phyloP scores from a whole-genome alignment of 768 basidiomycete genomes.

The Boletellus ananas region DNA sequence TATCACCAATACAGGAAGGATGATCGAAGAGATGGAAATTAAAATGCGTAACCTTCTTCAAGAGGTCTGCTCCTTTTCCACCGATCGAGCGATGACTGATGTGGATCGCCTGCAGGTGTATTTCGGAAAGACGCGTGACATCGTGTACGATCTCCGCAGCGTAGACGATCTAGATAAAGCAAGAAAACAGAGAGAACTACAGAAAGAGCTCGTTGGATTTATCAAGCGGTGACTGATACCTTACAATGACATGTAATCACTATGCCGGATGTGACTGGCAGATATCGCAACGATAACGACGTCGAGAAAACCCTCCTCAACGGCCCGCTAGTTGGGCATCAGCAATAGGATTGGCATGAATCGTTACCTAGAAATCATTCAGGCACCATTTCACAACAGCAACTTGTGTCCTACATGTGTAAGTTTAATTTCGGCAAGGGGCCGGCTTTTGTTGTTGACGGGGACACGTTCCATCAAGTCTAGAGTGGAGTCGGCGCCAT shows the following conservation, averaged over 20 bases:
- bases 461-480: conserved; percentile 93
- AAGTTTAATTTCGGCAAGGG: conserved; percentile 80
- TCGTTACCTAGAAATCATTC: conserved; percentile 54
- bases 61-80: conserved; percentile 48
- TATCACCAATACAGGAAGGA: conserved; percentile 87
- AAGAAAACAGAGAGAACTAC: conserved; percentile 75
- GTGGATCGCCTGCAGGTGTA: conserved; percentile 58
- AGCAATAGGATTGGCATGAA: conserved; percentile 95
- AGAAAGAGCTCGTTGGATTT: conserved; percentile 86
- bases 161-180: conserved; percentile 82
- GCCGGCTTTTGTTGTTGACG: conserved; percentile 87
- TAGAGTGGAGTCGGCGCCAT: conserved; percentile 90
- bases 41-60: conserved; percentile 96
- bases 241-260: conserved; percentile 11
- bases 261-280: neutral
- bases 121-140: conserved; percentile 95
- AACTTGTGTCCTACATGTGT: conserved; percentile 53
- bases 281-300: neutral
- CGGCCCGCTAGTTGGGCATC: conserved; percentile 48
- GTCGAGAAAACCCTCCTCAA: conserved; percentile 10
- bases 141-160: conserved; percentile 88
- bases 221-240: conserved; percentile 58
- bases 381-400: neutral
- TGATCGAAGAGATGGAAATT: conserved; percentile 99
- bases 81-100: conserved; percentile 10